Conservation (phyloP, 768 basidiomycete species). For the Gelatoporia subvermispora region DNA sequence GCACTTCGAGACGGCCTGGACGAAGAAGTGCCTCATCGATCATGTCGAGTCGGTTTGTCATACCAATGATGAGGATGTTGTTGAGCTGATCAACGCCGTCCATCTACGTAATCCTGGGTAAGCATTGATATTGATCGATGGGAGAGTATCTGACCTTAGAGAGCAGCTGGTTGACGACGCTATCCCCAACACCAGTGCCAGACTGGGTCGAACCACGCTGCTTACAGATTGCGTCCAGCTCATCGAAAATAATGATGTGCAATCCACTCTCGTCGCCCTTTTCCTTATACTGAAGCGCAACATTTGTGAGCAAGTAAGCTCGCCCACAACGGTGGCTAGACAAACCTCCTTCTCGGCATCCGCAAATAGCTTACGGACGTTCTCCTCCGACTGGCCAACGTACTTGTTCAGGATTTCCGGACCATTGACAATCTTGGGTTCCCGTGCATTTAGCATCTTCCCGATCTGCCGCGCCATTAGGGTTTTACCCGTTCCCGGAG, state of each 20-base stretch:
- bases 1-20: constrained; percentile 97
- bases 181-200: constrained; percentile 98
- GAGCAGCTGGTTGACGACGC: constrained; percentile 94
- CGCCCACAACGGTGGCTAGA: neutral
- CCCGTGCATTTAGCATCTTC: constrained; percentile 96
- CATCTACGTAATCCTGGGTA: constrained; percentile 55
- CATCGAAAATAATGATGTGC: constrained; percentile 99
- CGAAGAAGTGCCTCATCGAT: constrained; percentile 97
- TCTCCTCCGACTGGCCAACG: constrained; percentile 96
- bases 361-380: constrained; percentile 94
- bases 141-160: constrained; percentile 64
- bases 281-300: constrained; percentile 75
- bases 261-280: constrained; percentile 96
- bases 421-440: constrained; percentile 98
- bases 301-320: neutral
- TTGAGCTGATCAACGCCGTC: constrained; percentile 98
- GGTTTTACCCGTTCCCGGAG: constrained; percentile 98
- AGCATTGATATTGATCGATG: neutral
- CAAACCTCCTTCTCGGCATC: constrained; percentile 95
- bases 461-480: constrained; percentile 98
- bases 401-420: constrained; percentile 97
- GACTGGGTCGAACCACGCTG: constrained; percentile 90
- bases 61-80: constrained; percentile 98
- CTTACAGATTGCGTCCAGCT: constrained; percentile 97
- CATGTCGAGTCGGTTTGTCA: constrained; percentile 99